Evolutionary conservation across 1,139 yeast species (phyloP).

Genomic region (Protomyces macrosporus): DNA sequence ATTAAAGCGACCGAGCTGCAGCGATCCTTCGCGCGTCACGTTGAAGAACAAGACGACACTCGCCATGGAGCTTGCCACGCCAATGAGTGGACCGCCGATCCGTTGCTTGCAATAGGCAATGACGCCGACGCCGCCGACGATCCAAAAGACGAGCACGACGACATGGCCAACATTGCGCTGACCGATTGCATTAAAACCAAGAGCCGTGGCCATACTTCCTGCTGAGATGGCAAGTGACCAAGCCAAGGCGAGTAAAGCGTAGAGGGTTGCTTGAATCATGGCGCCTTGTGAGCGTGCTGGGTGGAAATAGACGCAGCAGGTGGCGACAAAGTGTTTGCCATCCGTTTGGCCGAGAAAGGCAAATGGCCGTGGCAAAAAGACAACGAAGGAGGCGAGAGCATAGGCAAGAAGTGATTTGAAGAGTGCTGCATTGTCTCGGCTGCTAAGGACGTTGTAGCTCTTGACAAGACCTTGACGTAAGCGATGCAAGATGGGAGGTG

Average conservation of each 20-base stretch:
- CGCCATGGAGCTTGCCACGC: conserved; percentile 75
- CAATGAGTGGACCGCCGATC: conserved; percentile 63
- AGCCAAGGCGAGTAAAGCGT: conserved; percentile 52
- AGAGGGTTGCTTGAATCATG: conserved; percentile 68
- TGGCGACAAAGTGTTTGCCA: conserved; percentile 75
- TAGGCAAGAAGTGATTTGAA: conserved; percentile 69
- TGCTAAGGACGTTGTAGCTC: not conserved
- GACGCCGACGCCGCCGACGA: conserved; percentile 56
- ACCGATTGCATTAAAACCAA: conserved; percentile 47
- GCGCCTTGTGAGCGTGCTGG: conserved; percentile 76
- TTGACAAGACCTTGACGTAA: not conserved
- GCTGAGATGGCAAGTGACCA: conserved; percentile 57
- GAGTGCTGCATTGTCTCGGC: conserved; percentile 34
- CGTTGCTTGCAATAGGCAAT: conserved; percentile 67
- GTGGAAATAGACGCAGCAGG: conserved; percentile 79
- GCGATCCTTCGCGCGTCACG: conserved; percentile 69
- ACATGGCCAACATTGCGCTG: conserved; percentile 51
- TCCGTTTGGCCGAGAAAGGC: conserved; percentile 58
- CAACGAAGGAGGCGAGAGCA: conserved; percentile 65
- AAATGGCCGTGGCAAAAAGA: conserved; percentile 59
- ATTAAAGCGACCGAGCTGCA: conserved; percentile 59
- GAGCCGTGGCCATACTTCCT: conserved; percentile 51
- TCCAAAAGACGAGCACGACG: conserved; percentile 50
- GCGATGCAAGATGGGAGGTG: too few relatives aligned
- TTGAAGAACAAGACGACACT: conserved; percentile 67